phyloP scores from a whole-genome alignment of 805 yeast genomes.

The Diddensiella santjacobensis region DNA sequence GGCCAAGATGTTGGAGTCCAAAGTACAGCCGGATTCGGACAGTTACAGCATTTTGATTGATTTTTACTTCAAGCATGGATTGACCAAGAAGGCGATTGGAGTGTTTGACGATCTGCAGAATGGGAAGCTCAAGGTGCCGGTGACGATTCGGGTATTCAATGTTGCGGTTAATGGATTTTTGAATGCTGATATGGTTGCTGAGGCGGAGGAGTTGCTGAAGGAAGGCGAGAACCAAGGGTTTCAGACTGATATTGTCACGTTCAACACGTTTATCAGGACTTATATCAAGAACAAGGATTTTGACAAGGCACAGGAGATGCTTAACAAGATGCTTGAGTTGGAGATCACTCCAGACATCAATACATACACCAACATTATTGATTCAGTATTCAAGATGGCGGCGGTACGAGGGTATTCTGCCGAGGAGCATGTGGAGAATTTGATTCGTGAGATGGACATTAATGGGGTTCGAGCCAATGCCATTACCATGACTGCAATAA shows the following conservation, averaged over 20 bases:
- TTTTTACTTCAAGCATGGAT: conserved; percentile 42
- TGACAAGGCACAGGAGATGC: conserved; percentile 46
- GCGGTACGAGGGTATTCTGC: conserved; percentile 41
- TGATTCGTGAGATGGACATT: conserved; percentile 42
- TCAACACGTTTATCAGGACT: conserved; percentile 48
- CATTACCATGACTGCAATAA: conserved; percentile 48
- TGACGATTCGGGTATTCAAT: conserved; percentile 39
- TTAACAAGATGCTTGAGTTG: conserved; percentile 43
- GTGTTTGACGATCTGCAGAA: conserved; percentile 35
- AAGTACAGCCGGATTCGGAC: conserved; percentile 43
- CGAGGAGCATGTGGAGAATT: conserved; percentile 35
- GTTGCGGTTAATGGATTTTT: conserved; percentile 45
- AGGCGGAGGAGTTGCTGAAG: conserved; percentile 44
- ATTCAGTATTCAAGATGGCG: conserved; percentile 47
- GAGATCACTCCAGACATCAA: conserved; percentile 53
- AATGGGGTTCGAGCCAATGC: conserved; percentile 41
- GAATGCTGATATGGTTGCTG: conserved; percentile 37
- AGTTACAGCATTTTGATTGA: conserved; percentile 48
- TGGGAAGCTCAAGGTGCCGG: conserved; percentile 35
- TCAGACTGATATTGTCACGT: conserved; percentile 45
- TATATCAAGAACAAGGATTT: conserved; percentile 40
- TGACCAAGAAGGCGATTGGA: conserved; percentile 42
- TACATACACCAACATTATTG: conserved; percentile 58
- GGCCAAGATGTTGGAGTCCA: conserved; percentile 39
- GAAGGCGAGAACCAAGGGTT: conserved; percentile 35